A percentile compares a stretch with the other conserved stretches of the same genome.
These are phyloP conservation scores for Planoprotostelium fungivorum DNA, from an alignment of 78 protist genomes.

Conservation along the genomic window DNA sequence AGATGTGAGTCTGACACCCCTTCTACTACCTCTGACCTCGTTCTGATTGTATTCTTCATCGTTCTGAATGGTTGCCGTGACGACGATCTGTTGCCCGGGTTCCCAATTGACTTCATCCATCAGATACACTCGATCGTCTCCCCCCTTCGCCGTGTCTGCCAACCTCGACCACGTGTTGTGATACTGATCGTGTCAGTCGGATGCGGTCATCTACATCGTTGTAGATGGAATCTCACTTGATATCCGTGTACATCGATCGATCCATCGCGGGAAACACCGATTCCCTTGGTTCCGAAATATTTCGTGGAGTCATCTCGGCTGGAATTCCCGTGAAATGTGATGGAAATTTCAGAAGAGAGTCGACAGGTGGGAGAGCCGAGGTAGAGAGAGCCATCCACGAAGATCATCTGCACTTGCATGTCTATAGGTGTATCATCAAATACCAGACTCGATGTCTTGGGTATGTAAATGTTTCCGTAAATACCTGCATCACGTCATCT, in stretches of 20 bases:
- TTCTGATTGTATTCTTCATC: slow-evolving; percentile 39
- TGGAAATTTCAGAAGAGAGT: background rate
- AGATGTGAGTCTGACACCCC: background rate
- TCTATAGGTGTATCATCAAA: slow-evolving; percentile 17
- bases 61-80: slow-evolving; percentile 40
- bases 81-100: slow-evolving; percentile 50
- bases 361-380: slow-evolving; percentile 41
- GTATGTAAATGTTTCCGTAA: slow-evolving; percentile 24
- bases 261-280: slow-evolving; percentile 33
- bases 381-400: slow-evolving; percentile 23
- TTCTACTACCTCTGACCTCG: slow-evolving; percentile 28
- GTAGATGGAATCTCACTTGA: background rate
- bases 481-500: background rate
- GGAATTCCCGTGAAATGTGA: slow-evolving; percentile 25
- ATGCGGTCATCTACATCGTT: background rate
- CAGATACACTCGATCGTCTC: slow-evolving; percentile 30
- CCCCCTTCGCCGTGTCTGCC: slow-evolving; percentile 34
- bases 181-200: too few relatives aligned
- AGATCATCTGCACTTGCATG: slow-evolving; percentile 18
- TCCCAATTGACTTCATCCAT: slow-evolving; percentile 68
- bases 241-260: slow-evolving; percentile 39
- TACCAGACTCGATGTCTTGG: slow-evolving; percentile 9
- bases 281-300: slow-evolving; percentile 37
- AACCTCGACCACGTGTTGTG: slow-evolving; percentile 67
- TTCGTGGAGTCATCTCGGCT: slow-evolving; percentile 20